A percentile compares a stretch with the other conserved stretches of the same genome.
Evolutionary conservation across 1,139 yeast species (phyloP).

Genomic region (Yamadazyma conglobata): DNA sequence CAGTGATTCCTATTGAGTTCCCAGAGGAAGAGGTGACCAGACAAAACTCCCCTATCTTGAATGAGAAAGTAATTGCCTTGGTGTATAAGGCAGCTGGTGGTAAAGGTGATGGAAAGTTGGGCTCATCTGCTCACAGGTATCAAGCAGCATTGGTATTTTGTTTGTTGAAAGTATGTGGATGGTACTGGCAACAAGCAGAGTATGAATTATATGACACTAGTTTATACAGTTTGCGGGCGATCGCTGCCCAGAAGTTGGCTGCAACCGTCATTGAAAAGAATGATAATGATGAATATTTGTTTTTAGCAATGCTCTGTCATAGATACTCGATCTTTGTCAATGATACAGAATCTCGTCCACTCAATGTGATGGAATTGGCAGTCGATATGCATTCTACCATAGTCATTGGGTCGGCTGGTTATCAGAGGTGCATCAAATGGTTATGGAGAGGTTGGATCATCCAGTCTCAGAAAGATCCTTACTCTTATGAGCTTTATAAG

Average conservation of each 20-base stretch:
- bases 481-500: conserved; percentile 61
- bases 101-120: conserved; percentile 54
- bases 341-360: conserved; percentile 59
- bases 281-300: conserved; percentile 59
- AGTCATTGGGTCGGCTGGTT: conserved; percentile 76
- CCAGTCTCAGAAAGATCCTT: conserved; percentile 69
- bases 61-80: conserved; percentile 53
- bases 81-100: conserved; percentile 83
- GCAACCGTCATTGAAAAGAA: conserved; percentile 61
- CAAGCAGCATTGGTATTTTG: conserved; percentile 68
- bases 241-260: conserved; percentile 72
- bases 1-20: conserved; percentile 62
- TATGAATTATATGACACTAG: conserved; percentile 67
- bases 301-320: conserved; percentile 75
- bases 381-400: conserved; percentile 81
- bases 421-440: conserved; percentile 85
- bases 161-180: conserved; percentile 67
- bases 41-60: conserved; percentile 62
- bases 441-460: conserved; percentile 92
- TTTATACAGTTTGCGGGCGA: conserved; percentile 56
- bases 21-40: conserved; percentile 47
- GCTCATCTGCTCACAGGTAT: conserved; percentile 59
- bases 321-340: conserved; percentile 65
- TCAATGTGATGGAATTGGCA: conserved; percentile 76
- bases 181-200: conserved; percentile 66